Evolutionary conservation across 306 rosid genomes (phyloP).

Genomic region (Quercus ilex): DNA sequence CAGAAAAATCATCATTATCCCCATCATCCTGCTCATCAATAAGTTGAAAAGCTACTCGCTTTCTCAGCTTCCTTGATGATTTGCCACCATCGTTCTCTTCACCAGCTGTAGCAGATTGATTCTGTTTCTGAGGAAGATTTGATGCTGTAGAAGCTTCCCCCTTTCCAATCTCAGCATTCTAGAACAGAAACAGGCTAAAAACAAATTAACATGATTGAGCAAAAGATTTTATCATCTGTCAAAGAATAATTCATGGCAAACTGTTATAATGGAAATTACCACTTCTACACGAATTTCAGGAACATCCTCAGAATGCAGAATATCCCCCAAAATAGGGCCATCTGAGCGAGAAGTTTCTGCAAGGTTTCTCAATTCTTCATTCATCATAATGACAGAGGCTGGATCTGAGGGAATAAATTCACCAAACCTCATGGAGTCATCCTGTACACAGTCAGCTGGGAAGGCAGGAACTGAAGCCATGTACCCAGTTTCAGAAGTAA

Average conservation of each 20-base stretch:
- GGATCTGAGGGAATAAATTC: slow-evolving; percentile 20
- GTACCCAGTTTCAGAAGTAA: slow-evolving; percentile 7
- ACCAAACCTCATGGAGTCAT: slow-evolving; percentile 36
- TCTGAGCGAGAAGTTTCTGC: slow-evolving; percentile 20
- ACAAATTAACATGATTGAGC: slow-evolving; percentile 10
- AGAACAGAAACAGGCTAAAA: slow-evolving; percentile 1
- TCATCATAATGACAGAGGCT: slow-evolving; percentile 33
- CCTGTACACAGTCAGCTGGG: slow-evolving; percentile 22
- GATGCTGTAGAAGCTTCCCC: slow-evolving; percentile 24
- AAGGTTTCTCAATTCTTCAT: slow-evolving; percentile 39
- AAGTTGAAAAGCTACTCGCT: slow-evolving; percentile 32
- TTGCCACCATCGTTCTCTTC: slow-evolving; percentile 37
- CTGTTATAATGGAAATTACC: slow-evolving; percentile 29
- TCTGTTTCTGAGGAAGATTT: slow-evolving; percentile 29
- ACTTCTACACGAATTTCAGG: slow-evolving; percentile 21
- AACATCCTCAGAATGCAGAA: slow-evolving; percentile 41
- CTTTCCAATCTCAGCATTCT: slow-evolving; percentile 34
- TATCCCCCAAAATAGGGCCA: slow-evolving; percentile 36
- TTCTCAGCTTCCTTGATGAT: slow-evolving; percentile 46
- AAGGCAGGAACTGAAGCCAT: slow-evolving; percentile 26
- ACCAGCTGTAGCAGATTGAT: slow-evolving; percentile 19
- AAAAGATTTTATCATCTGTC: not conserved
- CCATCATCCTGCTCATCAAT: slow-evolving; percentile 35
- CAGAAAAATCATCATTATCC: slow-evolving; percentile 25
- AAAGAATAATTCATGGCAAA: not conserved